Base-by-base conservation (phyloP, 2,329 filamentous ascomycete species). In the Colletotrichum eleusines region DNA sequence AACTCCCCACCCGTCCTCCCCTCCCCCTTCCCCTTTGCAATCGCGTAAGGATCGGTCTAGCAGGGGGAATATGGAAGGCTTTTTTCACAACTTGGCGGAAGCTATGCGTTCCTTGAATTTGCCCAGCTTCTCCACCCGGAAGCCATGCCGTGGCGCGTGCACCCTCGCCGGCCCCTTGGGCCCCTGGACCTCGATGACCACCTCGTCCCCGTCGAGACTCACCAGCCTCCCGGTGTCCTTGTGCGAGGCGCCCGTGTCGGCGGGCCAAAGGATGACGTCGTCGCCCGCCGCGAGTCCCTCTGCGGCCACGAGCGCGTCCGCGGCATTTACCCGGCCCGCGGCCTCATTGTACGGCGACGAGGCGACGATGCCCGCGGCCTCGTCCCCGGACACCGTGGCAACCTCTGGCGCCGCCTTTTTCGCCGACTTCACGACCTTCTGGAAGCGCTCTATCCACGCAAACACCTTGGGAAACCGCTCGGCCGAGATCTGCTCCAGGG, bases 361-460 rank as follows among this genome's bases (percentile, higher is more conserved):
- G 23, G 33, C 12, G n/a, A 69, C 31, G 9, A 68, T 75, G 53
- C 79, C 75, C 33, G 84, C 83, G 2, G 89, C 89, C 74, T 89
- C 85, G 51, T 83, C 82, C 5, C 90, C 90, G 8, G 83, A 81
- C 40, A 91, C 72, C 1, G 76, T 82, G 44, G 77, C 77, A 2
- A 83, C 79, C 73, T 83, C 82, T 2, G 74, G 76, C 4, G 55
- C n/a, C 14, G 63, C 69, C 69, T 76, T 76, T 59, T 81, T 84
- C 1, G 86, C 85, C 8, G 78, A 78, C 6, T 81, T 79, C 1
- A 89, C 76, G 2, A 82, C 83, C 20, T 76, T 76, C 63, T 86
- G 80, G 79, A 93, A 93, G n/a, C 91, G 84, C 53, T 81, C 78
- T 23, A 92, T 84, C 90, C 90, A 94, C 1, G 86, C 86, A 76